phyloP scores from a whole-genome alignment of 345 rosid species.

The Salix dunnii region DNA sequence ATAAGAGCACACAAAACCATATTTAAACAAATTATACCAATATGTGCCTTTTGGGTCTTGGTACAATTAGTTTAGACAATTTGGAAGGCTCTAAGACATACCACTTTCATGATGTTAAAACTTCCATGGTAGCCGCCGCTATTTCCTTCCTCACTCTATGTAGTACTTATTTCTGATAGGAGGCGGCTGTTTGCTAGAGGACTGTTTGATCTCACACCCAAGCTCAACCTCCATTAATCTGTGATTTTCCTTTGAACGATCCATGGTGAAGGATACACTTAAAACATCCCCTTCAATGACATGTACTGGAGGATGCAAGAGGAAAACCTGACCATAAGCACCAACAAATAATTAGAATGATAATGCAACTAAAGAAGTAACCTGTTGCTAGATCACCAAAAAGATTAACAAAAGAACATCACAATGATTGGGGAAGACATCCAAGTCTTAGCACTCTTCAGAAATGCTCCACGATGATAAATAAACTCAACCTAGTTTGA shows the following conservation, averaged over 20 bases:
- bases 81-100: neutral
- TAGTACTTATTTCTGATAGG: slow-evolving; percentile 53
- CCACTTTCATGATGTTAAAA: neutral
- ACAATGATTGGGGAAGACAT: no score
- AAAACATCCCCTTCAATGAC: slow-evolving; percentile 57
- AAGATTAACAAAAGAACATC: neutral
- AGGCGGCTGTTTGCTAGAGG: slow-evolving; percentile 51
- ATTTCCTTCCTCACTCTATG: slow-evolving; percentile 55
- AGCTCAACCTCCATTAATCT: slow-evolving; percentile 84
- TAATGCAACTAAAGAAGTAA: neutral
- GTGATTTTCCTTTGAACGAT: slow-evolving; percentile 81
- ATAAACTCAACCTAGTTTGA: neutral
- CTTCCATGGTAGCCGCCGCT: neutral
- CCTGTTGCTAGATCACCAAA: neutral
- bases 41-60: neutral
- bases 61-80: neutral
- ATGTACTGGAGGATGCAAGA: slow-evolving; percentile 46
- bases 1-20: neutral
- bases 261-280: slow-evolving; percentile 64
- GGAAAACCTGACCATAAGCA: slow-evolving; percentile 60
- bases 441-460: neutral
- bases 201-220: slow-evolving; percentile 49
- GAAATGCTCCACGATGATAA: neutral
- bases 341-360: neutral
- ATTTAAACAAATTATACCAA: neutral